These are phyloP conservation scores for Colletotrichum agaves DNA, from an alignment of 2,329 filamentous ascomycete species.

Conservation along the genomic window DNA sequence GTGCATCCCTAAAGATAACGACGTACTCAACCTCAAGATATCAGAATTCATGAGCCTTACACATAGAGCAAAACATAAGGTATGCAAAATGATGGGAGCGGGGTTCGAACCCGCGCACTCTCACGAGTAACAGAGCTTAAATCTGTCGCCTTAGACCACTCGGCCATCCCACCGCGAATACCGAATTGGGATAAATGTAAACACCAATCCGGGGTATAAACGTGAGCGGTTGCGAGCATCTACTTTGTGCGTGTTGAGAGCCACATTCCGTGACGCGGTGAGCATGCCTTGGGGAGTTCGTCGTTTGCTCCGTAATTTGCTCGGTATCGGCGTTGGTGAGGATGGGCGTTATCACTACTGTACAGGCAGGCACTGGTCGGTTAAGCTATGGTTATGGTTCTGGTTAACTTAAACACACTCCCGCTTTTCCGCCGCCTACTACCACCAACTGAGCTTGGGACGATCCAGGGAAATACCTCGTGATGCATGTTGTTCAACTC, in stretches of 20 bases:
- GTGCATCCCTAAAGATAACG: background rate
- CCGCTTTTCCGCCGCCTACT: too few relatives aligned
- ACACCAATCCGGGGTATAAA: background rate
- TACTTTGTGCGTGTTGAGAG: background rate
- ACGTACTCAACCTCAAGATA: background rate
- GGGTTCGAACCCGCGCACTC: constrained; percentile 37
- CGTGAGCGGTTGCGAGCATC: background rate
- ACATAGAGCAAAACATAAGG: background rate
- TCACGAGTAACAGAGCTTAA: constrained; percentile 37
- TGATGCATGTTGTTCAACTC: background rate
- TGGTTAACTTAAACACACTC: too few relatives aligned
- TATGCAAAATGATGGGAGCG: constrained; percentile 19
- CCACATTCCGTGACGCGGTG: background rate
- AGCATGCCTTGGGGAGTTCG: too few relatives aligned
- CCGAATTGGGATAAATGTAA: background rate
- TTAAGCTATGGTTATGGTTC: too few relatives aligned
- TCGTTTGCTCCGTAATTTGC: background rate
- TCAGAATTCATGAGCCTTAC: background rate
- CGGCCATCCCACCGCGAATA: constrained; percentile 30
- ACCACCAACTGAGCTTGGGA: background rate
- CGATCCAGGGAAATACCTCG: constrained; percentile 10
- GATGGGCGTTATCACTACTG: too few relatives aligned
- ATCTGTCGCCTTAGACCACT: constrained; percentile 37
- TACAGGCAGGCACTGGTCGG: too few relatives aligned
- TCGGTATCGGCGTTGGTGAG: background rate